phyloP scores from a whole-genome alignment of 768 basidiomycete genomes.

The Podaxis mareebaensis region DNA sequence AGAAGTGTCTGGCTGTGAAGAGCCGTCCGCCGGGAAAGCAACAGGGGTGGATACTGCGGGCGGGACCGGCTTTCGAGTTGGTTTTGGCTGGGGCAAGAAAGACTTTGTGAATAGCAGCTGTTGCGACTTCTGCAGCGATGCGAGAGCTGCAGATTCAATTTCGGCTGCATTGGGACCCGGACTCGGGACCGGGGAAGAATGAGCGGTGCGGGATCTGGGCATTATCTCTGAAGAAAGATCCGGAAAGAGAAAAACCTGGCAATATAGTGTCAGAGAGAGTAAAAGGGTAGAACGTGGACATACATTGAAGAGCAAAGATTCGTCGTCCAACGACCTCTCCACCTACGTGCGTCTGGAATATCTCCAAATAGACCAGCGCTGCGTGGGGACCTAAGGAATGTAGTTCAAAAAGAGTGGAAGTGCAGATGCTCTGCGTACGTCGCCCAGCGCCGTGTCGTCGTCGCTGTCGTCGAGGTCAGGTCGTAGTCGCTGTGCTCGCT shows the following conservation, averaged over 20 bases:
- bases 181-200: background rate
- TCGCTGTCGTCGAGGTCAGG: slow-evolving; percentile 7
- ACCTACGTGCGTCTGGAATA: background rate
- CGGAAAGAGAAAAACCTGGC: slow-evolving; percentile 2
- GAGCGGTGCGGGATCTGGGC: background rate
- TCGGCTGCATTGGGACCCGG: background rate
- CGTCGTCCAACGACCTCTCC: slow-evolving; percentile 5
- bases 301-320: slow-evolving; percentile 2
- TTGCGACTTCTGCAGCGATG: background rate
- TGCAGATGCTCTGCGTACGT: slow-evolving; percentile 9
- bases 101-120: background rate
- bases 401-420: slow-evolving; percentile 10
- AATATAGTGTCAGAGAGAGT: background rate
- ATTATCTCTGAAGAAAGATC: background rate
- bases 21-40: background rate
- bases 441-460: slow-evolving; percentile 12
- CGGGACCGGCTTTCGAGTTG: background rate
- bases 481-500: background rate
- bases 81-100: background rate
- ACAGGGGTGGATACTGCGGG: background rate
- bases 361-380: slow-evolving; percentile 12
- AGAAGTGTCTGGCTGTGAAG: background rate
- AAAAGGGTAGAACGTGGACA: background rate
- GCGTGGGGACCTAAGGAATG: slow-evolving; percentile 2
- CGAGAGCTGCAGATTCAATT: background rate